Conservation (phyloP, 495 filamentous ascomycete genomes). For the Hyaloscypha finlandica region DNA sequence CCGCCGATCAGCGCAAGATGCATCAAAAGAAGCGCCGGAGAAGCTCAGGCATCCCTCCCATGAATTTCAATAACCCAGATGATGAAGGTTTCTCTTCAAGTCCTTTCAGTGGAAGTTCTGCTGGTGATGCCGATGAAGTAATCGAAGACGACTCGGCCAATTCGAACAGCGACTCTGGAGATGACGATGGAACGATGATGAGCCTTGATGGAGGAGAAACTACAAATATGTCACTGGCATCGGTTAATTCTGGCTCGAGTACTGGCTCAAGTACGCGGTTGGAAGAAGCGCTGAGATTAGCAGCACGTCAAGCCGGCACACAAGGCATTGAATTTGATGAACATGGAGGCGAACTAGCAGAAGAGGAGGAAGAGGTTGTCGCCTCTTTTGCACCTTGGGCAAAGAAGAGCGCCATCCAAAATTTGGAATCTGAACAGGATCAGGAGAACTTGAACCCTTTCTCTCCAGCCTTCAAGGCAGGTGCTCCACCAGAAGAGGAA, state of each 20-base stretch:
- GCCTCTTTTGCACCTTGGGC: constrained; percentile 71
- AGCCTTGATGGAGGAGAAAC: constrained; percentile 69
- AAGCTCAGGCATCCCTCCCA: constrained; percentile 63
- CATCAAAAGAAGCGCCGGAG: constrained; percentile 66
- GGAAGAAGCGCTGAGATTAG: constrained; percentile 75
- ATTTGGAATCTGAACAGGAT: constrained; percentile 45
- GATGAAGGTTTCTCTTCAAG: constrained; percentile 74
- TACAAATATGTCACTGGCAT: constrained; percentile 64
- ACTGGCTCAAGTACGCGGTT: constrained; percentile 67
- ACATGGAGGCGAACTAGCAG: constrained; percentile 57
- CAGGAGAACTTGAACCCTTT: constrained; percentile 66
- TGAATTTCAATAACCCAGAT: constrained; percentile 62
- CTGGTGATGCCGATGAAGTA: constrained; percentile 58
- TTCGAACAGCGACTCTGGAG: constrained; percentile 58
- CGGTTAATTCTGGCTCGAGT: constrained; percentile 58
- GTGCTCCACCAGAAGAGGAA: constrained; percentile 33
- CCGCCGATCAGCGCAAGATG: constrained; percentile 67
- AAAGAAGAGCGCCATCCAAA: constrained; percentile 42
- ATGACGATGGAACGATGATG: constrained; percentile 74
- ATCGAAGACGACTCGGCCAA: constrained; percentile 53
- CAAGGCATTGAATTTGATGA: constrained; percentile 61
- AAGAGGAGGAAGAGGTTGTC: constrained; percentile 80
- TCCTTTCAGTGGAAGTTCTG: constrained; percentile 71
- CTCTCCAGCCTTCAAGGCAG: constrained; percentile 19
- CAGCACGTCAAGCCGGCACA: constrained; percentile 71